Evolutionary conservation across 306 rosid genomes (phyloP), one percentile per base, ranked within the genome.

Genomic region (Senna siamea): DNA sequence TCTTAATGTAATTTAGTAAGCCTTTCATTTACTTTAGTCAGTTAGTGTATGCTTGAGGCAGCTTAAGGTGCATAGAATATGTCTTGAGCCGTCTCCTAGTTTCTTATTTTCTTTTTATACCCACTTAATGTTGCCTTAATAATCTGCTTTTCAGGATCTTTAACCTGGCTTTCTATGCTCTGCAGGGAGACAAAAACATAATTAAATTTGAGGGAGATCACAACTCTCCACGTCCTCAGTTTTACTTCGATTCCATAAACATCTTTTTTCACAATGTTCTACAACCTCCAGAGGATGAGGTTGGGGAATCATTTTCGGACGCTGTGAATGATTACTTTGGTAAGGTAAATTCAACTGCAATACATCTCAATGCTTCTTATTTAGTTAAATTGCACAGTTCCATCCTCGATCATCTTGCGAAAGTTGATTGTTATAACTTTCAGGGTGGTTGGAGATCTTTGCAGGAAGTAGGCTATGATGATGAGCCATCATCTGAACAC

Each of bases 121-220:
- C 64, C 9, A 30, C 57, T 56, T 47, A n/a, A 19, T 65, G 6
- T 48, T 62, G 48, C 47, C 44, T 72, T 15, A 28, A 40, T 47
- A 35, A 28, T 63, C 37, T 55, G 51, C 66, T 71, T 71, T 62
- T 70, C 52, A n/a, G 70, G 28, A 74, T 59, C 30, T 56, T 26
- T 43, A 14, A 73, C 57, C 54, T 62, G 73, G 32, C 44, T 69
- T n/a, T 60, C 34, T 46, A 15, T 77, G 66, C 60, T 77, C 70
- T 85, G 80, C 82, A 95, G 99, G 99, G 99, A 72, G 98, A 95
- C 80, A 95, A 87, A 83, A 95, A 83, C 80, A 78, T 92, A 54
- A 87, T 92, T 74, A 92, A 90, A 87, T 95, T 95, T 62, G 99
- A 95, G 58, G 99, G 99, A 63, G 99, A 95, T 81, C 99, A 95